Conservation (phyloP, 1,284 basidiomycete genomes). For the Microbotryum violaceum region DNA sequence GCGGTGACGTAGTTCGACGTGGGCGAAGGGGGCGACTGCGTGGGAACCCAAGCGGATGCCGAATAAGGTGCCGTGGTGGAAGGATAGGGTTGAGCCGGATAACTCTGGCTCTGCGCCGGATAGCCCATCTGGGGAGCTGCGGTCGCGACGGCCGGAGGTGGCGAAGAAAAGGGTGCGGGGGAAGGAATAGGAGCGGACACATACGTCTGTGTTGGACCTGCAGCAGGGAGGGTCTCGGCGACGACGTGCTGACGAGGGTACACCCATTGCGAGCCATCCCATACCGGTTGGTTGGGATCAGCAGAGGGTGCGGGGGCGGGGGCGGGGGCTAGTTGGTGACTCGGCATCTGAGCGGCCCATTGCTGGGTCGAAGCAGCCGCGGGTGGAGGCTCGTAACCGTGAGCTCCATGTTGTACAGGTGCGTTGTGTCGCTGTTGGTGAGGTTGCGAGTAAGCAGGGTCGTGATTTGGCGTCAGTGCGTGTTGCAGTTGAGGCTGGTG, state of each 20-base stretch:
- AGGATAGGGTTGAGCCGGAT: conserved; percentile 3
- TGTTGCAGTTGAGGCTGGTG: conserved; percentile 9
- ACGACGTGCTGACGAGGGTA: conserved; percentile 13
- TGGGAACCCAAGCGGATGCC: background rate
- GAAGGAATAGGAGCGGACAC: background rate
- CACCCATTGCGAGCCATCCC: conserved; percentile 24
- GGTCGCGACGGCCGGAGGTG: background rate
- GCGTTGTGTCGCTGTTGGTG: background rate
- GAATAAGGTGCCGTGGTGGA: background rate
- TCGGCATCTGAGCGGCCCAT: background rate
- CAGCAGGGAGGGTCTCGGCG: background rate
- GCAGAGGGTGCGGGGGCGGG: background rate
- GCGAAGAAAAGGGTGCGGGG: background rate
- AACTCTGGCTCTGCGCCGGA: background rate
- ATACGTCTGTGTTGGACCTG: background rate
- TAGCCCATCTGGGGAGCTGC: background rate
- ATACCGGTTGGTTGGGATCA: conserved; percentile 13
- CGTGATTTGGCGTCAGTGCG: background rate
- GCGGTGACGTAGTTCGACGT: background rate
- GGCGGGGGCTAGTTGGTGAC: background rate
- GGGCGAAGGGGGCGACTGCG: background rate
- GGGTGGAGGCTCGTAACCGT: background rate
- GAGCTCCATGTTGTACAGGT: background rate
- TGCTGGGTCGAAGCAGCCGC: background rate
- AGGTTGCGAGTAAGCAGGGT: too few species aligned